Evolutionary conservation across 1,284 basidiomycete species (phyloP).

Genomic region (Cronartium quercuum): DNA sequence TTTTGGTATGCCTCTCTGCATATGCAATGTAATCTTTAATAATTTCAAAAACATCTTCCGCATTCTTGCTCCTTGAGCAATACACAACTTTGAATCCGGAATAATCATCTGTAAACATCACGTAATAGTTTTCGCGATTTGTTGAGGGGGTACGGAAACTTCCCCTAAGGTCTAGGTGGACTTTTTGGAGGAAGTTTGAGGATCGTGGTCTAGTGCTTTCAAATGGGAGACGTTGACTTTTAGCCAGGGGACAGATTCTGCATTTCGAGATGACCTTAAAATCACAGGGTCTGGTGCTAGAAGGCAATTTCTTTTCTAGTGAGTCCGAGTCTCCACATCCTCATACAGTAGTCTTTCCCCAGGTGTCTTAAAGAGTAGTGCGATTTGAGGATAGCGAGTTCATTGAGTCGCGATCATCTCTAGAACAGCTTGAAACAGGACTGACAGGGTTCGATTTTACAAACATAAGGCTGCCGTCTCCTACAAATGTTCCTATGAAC

Average conservation of each 20-base stretch:
- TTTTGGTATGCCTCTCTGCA: no score
- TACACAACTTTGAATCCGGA: not conserved
- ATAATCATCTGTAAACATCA: not conserved
- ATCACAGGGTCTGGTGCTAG: not conserved
- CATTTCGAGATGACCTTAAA: not conserved
- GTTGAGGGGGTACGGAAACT: not conserved
- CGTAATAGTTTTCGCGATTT: not conserved
- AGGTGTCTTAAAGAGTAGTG: not conserved
- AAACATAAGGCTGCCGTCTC: not conserved
- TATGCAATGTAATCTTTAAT: not conserved
- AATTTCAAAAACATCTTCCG: not conserved
- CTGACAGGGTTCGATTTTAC: not conserved
- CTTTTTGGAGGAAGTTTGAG: not conserved
- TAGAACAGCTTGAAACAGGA: no score
- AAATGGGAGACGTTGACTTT: not conserved
- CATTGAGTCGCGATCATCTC: not conserved
- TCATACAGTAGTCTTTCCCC: not conserved
- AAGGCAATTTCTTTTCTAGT: not conserved
- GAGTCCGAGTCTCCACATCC: not conserved
- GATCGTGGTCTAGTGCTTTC: not conserved
- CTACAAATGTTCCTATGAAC: not conserved
- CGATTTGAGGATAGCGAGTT: not conserved
- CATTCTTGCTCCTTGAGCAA: not conserved
- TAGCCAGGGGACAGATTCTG: not conserved
- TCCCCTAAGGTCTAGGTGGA: not conserved